phyloP scores from a whole-genome alignment of 2,329 filamentous ascomycete species.

The Trichoderma sp. region DNA sequence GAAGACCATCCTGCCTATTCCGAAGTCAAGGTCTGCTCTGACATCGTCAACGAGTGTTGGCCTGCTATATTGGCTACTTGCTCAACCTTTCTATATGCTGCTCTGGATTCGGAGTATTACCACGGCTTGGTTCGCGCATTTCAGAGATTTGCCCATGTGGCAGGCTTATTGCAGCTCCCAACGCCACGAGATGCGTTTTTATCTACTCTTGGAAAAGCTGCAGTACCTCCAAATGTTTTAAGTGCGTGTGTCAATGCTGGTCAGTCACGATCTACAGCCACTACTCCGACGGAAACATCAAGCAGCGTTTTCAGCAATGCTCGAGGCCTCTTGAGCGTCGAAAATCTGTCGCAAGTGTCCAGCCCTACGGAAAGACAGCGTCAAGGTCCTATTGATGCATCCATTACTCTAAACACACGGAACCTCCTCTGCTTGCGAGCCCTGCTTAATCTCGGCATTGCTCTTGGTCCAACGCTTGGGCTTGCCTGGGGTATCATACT shows the following conservation, averaged over 20 bases:
- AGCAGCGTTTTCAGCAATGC: conserved; percentile 68
- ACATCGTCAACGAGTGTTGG: conserved; percentile 90
- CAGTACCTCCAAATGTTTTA: conserved; percentile 78
- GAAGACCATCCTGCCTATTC: conserved; percentile 68
- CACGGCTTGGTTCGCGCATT: conserved; percentile 88
- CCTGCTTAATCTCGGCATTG: conserved; percentile 91
- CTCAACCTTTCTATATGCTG: conserved; percentile 90
- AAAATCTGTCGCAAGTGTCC: conserved; percentile 61
- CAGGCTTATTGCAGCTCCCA: conserved; percentile 76
- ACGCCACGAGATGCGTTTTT: conserved; percentile 93
- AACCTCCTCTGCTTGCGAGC: conserved; percentile 89
- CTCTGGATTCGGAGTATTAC: conserved; percentile 91
- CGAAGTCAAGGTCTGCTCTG: conserved; percentile 74
- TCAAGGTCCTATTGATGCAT: conserved; percentile 56
- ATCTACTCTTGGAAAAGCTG: conserved; percentile 88
- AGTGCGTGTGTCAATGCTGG: conserved; percentile 57
- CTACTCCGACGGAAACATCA: conserved; percentile 47
- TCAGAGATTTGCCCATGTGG: conserved; percentile 92
- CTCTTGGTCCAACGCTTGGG: conserved; percentile 82
- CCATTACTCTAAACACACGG: conserved; percentile 70
- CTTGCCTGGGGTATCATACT: conserved; percentile 87
- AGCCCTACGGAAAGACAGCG: conserved; percentile 57
- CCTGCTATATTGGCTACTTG: conserved; percentile 91
- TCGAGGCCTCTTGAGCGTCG: conserved; percentile 70
- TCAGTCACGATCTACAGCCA: conserved; percentile 42